A percentile compares a stretch with the other conserved stretches of the same genome.
These are phyloP conservation scores for Ophiosphaerella korrae DNA, from an alignment of 2,329 filamentous ascomycete genomes.

Conservation along the genomic window DNA sequence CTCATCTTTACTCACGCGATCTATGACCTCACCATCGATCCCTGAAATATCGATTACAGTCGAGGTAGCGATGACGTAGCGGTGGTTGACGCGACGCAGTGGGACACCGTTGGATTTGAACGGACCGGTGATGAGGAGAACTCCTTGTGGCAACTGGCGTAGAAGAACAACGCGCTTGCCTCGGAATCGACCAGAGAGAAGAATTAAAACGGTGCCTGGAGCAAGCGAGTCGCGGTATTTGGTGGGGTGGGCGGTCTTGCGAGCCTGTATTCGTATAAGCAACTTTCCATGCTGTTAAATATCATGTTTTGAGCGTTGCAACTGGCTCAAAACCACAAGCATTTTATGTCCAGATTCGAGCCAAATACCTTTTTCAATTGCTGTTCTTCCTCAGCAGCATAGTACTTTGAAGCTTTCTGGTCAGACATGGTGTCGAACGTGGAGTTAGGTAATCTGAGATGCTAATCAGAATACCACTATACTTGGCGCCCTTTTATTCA, in stretches of 20 bases:
- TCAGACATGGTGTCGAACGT: conserved; percentile 29
- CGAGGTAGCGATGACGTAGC: conserved; percentile 90
- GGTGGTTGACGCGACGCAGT: conserved; percentile 87
- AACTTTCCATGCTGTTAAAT: not conserved
- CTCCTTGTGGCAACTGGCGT: conserved; percentile 93
- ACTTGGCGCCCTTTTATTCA: not conserved
- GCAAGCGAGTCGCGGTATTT: conserved; percentile 86
- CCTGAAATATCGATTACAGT: conserved; percentile 81
- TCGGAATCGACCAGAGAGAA: conserved; percentile 98
- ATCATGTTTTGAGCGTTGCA: not conserved
- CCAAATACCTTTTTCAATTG: conserved; percentile 89
- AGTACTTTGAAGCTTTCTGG: conserved; percentile 96
- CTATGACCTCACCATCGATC: conserved; percentile 71
- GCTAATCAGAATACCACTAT: conserved; percentile 3
- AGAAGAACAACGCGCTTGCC: conserved; percentile 99
- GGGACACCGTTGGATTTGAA: conserved; percentile 99
- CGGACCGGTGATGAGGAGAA: conserved; percentile 96
- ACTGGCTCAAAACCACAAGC: not conserved
- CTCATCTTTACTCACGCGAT: conserved; percentile 78
- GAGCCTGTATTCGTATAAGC: conserved; percentile 65
- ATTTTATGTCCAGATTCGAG: not conserved
- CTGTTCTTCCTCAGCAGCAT: conserved; percentile 89
- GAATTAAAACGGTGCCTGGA: conserved; percentile 95
- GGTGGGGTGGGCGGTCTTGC: conserved; percentile 90
- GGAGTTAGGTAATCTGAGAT: not conserved